Percentiles rank a stretch among this genome's conserved stretches.
Evolutionary conservation across 2,329 filamentous ascomycete species (phyloP).

Genomic region (Colletotrichum orchidophilum): DNA sequence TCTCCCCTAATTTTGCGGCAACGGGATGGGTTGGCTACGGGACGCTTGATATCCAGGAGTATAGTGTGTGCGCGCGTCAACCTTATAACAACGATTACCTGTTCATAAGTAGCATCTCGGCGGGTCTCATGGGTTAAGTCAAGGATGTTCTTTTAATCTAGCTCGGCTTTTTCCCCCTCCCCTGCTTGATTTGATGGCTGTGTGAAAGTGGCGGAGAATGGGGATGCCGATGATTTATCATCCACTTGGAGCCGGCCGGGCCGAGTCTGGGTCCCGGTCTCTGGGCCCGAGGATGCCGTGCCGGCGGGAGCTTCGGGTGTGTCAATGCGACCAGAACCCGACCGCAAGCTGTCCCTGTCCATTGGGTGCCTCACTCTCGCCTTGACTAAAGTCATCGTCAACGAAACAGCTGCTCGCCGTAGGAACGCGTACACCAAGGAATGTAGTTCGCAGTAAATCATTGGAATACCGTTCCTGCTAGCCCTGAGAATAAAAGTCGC

Average conservation of each 20-base stretch:
- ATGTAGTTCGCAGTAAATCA: constrained; percentile 11
- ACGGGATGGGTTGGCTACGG: constrained; percentile 20
- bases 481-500: constrained; percentile 24
- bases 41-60: constrained; percentile 33
- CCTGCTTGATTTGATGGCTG: background rate
- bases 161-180: background rate
- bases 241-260: background rate
- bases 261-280: background rate
- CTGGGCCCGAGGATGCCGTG: background rate
- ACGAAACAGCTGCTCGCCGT: background rate
- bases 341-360: background rate
- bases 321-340: background rate
- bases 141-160: background rate
- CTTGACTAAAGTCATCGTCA: background rate
- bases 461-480: constrained; percentile 24
- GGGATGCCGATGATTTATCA: background rate
- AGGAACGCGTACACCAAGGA: too few relatives aligned
- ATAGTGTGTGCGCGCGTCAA: constrained; percentile 20
- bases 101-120: background rate
- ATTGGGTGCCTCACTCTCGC: background rate
- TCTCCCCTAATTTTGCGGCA: constrained; percentile 11
- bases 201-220: background rate
- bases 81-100: constrained; percentile 4
- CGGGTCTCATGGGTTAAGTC: background rate
- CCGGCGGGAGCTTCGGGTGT: background rate